Conservation (phyloP, 169 alveolate genomes). For the Cryptosporidium sp. region DNA sequence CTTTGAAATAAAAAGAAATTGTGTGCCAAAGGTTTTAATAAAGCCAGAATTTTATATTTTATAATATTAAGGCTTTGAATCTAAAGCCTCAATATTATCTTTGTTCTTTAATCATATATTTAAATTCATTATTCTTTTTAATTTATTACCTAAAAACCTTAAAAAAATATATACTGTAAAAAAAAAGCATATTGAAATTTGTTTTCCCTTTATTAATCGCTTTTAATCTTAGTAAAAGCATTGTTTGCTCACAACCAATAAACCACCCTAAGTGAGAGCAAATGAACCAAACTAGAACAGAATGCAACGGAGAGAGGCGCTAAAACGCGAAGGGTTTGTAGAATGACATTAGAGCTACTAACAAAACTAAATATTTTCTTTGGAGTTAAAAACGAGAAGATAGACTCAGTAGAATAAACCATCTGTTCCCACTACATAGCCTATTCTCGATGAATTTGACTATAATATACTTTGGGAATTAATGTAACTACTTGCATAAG, state of each 20-base stretch:
- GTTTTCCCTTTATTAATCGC: not conserved
- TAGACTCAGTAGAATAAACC: not conserved
- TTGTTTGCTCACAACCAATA: not conserved
- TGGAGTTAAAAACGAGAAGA: not conserved
- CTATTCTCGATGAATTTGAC: not conserved
- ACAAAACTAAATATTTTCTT: not conserved
- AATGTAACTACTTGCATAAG: not conserved
- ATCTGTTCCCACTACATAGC: not conserved
- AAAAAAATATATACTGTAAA: too few relatives aligned
- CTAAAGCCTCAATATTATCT: too few relatives aligned
- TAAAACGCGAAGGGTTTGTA: not conserved
- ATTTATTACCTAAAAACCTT: too few relatives aligned
- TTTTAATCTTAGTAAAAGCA: too few relatives aligned
- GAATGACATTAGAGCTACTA: not conserved
- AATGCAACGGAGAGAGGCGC: not conserved
- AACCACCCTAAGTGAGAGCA: not conserved
- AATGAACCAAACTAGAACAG: not conserved
- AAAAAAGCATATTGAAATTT: too few relatives aligned
- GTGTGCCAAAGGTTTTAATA: conserved; percentile 4
- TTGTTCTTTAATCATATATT: too few relatives aligned
- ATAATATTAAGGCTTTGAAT: not conserved
- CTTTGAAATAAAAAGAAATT: not conserved
- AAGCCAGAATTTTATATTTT: not conserved
- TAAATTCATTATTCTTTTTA: too few relatives aligned
- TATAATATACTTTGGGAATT: not conserved